Evolutionary conservation across 106 monocot genomes (phyloP).

Genomic region (Triglochin maritima): DNA sequence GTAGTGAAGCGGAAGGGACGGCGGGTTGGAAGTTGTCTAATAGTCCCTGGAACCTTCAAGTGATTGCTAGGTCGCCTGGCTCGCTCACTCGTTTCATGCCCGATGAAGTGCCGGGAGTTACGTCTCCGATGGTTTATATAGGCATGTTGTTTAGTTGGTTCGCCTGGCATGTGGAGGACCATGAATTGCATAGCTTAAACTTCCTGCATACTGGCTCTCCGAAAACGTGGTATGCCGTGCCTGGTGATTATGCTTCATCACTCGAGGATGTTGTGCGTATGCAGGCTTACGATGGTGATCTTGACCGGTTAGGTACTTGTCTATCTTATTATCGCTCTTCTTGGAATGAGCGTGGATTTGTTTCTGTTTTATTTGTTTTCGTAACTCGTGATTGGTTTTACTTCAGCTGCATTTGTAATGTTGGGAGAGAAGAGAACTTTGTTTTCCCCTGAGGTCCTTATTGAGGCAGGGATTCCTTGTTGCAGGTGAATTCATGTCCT

Average conservation of each 20-base stretch:
- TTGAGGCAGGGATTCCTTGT: slow-evolving; percentile 65
- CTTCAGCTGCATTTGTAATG: slow-evolving; percentile 59
- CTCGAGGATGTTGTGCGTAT: slow-evolving; percentile 69
- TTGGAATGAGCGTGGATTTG: neutral
- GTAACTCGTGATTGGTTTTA: slow-evolving; percentile 2
- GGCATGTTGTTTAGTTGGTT: slow-evolving; percentile 99
- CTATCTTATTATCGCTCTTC: slow-evolving; percentile 9
- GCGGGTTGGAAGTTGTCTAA: slow-evolving; percentile 69
- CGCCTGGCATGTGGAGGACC: slow-evolving; percentile 99
- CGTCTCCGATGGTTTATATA: slow-evolving; percentile 95
- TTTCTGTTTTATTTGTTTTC: neutral
- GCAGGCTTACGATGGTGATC: slow-evolving; percentile 59
- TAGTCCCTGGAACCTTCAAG: slow-evolving; percentile 95
- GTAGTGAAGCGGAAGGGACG: slow-evolving; percentile 23
- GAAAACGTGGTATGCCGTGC: slow-evolving; percentile 97
- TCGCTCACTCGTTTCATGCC: slow-evolving; percentile 91
- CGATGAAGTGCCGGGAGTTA: slow-evolving; percentile 91
- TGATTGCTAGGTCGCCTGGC: slow-evolving; percentile 71
- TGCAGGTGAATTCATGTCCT: slow-evolving; percentile 44
- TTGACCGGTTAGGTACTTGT: slow-evolving; percentile 59
- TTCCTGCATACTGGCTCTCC: slow-evolving; percentile 84
- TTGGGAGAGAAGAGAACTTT: slow-evolving; percentile 97
- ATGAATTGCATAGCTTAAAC: slow-evolving; percentile 95
- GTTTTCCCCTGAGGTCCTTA: slow-evolving; percentile 77
- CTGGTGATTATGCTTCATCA: slow-evolving; percentile 43